A percentile compares a stretch with the other conserved stretches of the same genome.
phyloP scores from a whole-genome alignment of 129 eudicot genomes.

The Pulicaria dysenterica region DNA sequence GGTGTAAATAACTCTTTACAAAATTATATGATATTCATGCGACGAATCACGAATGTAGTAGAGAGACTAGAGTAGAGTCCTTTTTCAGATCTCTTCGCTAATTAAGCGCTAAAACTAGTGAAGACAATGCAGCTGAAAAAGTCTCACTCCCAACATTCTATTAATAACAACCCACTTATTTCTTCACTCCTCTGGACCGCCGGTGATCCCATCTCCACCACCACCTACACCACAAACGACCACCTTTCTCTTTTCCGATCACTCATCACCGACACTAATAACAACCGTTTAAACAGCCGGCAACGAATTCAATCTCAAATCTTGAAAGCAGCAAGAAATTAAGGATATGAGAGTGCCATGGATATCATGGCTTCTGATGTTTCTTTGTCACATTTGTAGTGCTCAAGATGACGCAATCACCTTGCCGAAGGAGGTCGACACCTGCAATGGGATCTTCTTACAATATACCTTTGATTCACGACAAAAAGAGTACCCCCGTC shows the following conservation, averaged over 20 bases:
- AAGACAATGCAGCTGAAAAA: conserved; percentile 46
- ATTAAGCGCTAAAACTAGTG: conserved; percentile 38
- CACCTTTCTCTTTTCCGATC: background rate
- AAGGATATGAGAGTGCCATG: conserved; percentile 51
- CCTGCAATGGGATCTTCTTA: conserved; percentile 68
- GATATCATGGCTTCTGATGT: conserved; percentile 36
- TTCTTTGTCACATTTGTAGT: conserved; percentile 1
- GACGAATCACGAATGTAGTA: too few relatives aligned
- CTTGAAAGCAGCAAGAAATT: background rate
- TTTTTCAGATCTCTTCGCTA: conserved; percentile 6
- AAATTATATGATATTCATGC: too few relatives aligned
- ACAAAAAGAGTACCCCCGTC: conserved; percentile 60
- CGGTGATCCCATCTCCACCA: conserved; percentile 18
- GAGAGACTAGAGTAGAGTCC: conserved; percentile 1
- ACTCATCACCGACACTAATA: conserved; percentile 35
- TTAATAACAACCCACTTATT: conserved; percentile 20
- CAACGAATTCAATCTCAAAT: conserved; percentile 9
- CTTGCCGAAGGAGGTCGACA: conserved; percentile 44
- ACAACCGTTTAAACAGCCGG: too few relatives aligned
- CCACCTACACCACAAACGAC: background rate
- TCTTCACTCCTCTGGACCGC: conserved; percentile 23
- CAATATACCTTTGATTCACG: conserved; percentile 54
- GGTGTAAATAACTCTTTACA: too few relatives aligned
- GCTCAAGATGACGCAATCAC: conserved; percentile 51
- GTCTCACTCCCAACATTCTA: conserved; percentile 41